Percentiles rank a stretch among this genome's conserved stretches.
Conservation (phyloP, 768 basidiomycete genomes). For the Roridomyces roridus region DNA sequence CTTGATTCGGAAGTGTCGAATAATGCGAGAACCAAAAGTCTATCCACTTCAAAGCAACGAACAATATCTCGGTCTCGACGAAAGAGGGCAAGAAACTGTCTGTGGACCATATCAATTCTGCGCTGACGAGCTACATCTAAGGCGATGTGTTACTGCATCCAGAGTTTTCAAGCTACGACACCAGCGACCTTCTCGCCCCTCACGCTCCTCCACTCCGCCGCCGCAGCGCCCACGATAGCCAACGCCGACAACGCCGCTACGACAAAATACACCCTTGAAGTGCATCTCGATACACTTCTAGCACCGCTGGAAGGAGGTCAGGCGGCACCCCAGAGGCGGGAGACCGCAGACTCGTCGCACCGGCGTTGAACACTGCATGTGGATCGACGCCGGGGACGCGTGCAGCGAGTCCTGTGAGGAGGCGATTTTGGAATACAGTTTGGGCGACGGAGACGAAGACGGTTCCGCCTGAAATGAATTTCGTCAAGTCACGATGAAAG, state of each 20-base stretch:
- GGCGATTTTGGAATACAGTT: slow-evolving; percentile 22
- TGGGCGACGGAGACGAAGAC: slow-evolving; percentile 27
- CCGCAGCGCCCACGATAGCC: background rate
- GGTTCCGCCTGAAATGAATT: slow-evolving; percentile 15
- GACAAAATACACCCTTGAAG: slow-evolving; percentile 3
- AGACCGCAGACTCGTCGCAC: no score
- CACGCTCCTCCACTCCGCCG: slow-evolving; percentile 13
- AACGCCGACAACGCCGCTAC: slow-evolving; percentile 1
- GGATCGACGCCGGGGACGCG: slow-evolving; percentile 9
- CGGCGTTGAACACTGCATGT: background rate
- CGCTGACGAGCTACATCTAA: no score
- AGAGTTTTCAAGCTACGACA: no score
- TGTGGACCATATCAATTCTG: no score
- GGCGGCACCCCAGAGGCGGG: slow-evolving; percentile 1
- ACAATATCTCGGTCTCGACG: no score
- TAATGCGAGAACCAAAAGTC: no score
- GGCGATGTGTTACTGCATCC: no score
- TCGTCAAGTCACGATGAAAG: background rate
- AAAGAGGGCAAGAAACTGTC: no score
- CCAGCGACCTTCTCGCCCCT: slow-evolving; percentile 15
- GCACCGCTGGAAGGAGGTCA: background rate
- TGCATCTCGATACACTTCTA: slow-evolving; percentile 14
- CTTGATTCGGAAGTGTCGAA: no score
- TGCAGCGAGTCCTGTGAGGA: background rate
- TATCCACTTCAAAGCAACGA: no score